A percentile compares a stretch with the other conserved stretches of the same genome.
Evolutionary conservation across 768 basidiomycete genomes (phyloP).

Genomic region (Pleurotus ostreatus): DNA sequence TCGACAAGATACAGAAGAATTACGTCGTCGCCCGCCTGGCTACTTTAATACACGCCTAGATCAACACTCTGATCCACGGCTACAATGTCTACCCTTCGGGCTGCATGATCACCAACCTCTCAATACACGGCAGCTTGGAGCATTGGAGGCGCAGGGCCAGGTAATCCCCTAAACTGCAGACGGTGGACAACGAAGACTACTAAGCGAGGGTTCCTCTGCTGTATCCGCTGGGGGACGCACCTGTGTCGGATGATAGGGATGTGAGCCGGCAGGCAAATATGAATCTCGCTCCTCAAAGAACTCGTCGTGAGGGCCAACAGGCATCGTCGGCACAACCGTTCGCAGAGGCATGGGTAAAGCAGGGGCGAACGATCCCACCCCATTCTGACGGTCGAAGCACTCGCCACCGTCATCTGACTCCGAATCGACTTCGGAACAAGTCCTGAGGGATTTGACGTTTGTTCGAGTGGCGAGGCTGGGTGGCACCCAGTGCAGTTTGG

Average conservation of each 20-base stretch:
- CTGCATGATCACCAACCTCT: background rate
- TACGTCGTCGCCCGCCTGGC: no score
- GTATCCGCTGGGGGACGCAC: conserved; percentile 11
- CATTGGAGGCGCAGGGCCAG: background rate
- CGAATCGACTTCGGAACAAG: conserved; percentile 21
- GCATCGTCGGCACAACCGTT: conserved; percentile 21
- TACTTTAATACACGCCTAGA: no score
- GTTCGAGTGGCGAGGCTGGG: conserved; percentile 28
- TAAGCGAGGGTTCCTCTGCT: background rate
- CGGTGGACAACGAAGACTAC: background rate
- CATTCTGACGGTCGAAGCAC: conserved; percentile 11
- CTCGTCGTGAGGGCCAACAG: conserved; percentile 13
- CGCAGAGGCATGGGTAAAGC: conserved; percentile 21
- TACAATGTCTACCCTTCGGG: no score
- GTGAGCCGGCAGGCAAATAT: conserved; percentile 18
- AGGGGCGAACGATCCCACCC: background rate
- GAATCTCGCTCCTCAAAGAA: conserved; percentile 29
- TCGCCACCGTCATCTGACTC: conserved; percentile 15
- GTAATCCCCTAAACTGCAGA: background rate
- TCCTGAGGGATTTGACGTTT: conserved; percentile 20
- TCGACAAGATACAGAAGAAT: no score
- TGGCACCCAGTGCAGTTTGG: conserved; percentile 38
- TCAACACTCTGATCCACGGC: no score
- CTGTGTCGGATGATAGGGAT: conserved; percentile 30
- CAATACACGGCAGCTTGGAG: conserved; percentile 1